Base-by-base conservation (phyloP, 768 basidiomycete genomes). In the Kwoniella bestiolae region DNA sequence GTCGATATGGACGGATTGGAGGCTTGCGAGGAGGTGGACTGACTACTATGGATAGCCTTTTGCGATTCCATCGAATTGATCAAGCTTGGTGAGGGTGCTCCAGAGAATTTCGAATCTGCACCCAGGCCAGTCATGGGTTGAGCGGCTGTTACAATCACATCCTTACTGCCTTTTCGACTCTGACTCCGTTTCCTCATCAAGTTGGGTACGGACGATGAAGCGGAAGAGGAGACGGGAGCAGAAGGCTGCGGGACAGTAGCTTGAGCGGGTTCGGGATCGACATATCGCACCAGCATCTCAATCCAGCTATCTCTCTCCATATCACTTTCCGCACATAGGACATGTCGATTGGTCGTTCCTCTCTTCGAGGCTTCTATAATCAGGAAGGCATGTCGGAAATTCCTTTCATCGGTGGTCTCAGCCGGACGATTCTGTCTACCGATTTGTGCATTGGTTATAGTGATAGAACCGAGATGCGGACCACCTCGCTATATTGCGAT, bases 301-400 rank as follows among this genome's bases (percentile, higher is more conserved):
- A 99, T 94, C 96, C 96, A 99, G 62, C 84, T 86, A 78, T 99
- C 96, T 49, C 96, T 86, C 77, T 95, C 94, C 47, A 85, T 83
- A 81, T 99, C 96, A 77, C 92, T 96, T 82, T 96, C 93, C 0
- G 96, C 96, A 76, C 96, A 98, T 3, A 99, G 84, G 44, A 99
- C 94, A 77, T 98, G 95, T 18, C 92, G 87, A 21, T 87, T 87
- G 7, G 70, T 58, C 7, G 58, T 60, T 1, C 72, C 70, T 23
- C 67, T 69, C 51, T 67, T 68, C 3, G 66, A 41, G 8, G 66
- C 60, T 80, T 96, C 94, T 66, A 98, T 92, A 74, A 99, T 91
- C 67, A 99, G 87, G 83, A 99, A 97, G 1, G 96, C 96, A 78
- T 99, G 96, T 25, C 94, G 87, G 71, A 96, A 96, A 70, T 95